A percentile compares a stretch with the other conserved stretches of the same genome.
Evolutionary conservation across 805 yeast species (phyloP).

Genomic region (Ogataea henricii): DNA sequence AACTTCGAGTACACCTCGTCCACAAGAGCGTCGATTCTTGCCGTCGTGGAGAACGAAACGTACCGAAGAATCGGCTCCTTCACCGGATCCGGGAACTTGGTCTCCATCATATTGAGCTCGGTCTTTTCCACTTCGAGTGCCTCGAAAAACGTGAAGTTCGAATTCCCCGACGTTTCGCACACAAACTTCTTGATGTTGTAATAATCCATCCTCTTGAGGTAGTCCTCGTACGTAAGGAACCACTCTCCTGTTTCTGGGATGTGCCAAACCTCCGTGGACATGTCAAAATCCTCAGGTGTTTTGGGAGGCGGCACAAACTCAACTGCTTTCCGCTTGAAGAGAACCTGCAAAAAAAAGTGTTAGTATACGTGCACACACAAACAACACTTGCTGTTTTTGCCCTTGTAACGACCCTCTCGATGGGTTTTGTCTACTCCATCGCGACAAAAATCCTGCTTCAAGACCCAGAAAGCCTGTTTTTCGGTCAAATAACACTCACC

Average conservation of each 20-base stretch:
- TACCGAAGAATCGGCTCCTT: constrained; percentile 89
- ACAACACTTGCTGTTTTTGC: no score
- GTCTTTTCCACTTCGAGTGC: constrained; percentile 76
- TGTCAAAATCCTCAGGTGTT: constrained; percentile 54
- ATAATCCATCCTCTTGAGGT: constrained; percentile 69
- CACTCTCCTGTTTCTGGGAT: constrained; percentile 89
- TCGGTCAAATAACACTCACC: background rate
- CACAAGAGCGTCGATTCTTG: constrained; percentile 83
- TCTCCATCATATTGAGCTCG: constrained; percentile 66
- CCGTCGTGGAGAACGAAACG: constrained; percentile 77
- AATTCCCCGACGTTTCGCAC: constrained; percentile 94
- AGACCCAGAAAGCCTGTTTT: background rate
- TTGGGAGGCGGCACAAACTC: constrained; percentile 56
- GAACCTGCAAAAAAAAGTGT: constrained; percentile 56
- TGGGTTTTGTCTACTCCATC: no score
- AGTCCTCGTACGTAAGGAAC: constrained; percentile 77
- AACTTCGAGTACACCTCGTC: constrained; percentile 81
- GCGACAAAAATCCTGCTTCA: background rate
- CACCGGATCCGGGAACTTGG: constrained; percentile 84
- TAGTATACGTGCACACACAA: no score
- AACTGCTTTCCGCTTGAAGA: constrained; percentile 74
- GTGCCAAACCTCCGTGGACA: constrained; percentile 69
- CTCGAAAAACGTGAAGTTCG: constrained; percentile 87
- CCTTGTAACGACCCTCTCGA: background rate
- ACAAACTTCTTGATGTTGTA: constrained; percentile 78